phyloP scores from a whole-genome alignment of 2,329 filamentous ascomycete species.

The Colletotrichum paranaense region DNA sequence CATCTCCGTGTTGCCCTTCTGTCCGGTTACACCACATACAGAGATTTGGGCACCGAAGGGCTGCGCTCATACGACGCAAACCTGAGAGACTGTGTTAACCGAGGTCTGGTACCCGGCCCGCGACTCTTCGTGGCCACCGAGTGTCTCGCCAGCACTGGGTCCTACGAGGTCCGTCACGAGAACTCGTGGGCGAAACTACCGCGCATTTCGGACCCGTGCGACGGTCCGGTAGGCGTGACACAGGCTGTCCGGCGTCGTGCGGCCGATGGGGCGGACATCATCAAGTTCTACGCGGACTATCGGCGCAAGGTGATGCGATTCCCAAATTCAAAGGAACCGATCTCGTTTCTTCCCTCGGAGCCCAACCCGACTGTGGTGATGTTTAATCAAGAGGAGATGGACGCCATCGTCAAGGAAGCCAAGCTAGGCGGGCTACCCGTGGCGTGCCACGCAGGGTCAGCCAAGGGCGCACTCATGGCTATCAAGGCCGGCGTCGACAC shows the following conservation, averaged over 20 bases:
- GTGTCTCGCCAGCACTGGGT: slow-evolving; percentile 59
- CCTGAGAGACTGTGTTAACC: slow-evolving; percentile 64
- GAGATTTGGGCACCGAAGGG: slow-evolving; percentile 66
- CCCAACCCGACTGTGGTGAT: slow-evolving; percentile 56
- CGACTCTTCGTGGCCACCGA: slow-evolving; percentile 67
- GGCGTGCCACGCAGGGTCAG: slow-evolving; percentile 54
- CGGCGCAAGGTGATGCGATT: slow-evolving; percentile 56
- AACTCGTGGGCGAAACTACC: slow-evolving; percentile 48
- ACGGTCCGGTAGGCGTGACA: slow-evolving; percentile 58
- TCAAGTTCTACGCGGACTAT: slow-evolving; percentile 65
- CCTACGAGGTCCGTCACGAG: slow-evolving; percentile 61
- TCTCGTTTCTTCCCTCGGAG: slow-evolving; percentile 43
- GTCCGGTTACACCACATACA: slow-evolving; percentile 69
- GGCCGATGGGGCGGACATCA: slow-evolving; percentile 60
- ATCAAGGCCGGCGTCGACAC: slow-evolving; percentile 57
- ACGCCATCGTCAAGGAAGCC: slow-evolving; percentile 60
- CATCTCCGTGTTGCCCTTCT: slow-evolving; percentile 63
- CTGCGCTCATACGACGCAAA: slow-evolving; percentile 61
- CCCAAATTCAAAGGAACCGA: slow-evolving; percentile 41
- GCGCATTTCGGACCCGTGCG: slow-evolving; percentile 54
- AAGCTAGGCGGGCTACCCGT: slow-evolving; percentile 53
- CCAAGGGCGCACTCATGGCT: slow-evolving; percentile 57
- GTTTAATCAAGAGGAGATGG: slow-evolving; percentile 61
- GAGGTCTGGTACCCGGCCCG: slow-evolving; percentile 64
- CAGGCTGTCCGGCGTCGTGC: slow-evolving; percentile 58